A percentile compares a stretch with the other conserved stretches of the same genome.
These are phyloP conservation scores for Corniculantispora saksenae DNA, from an alignment of 2,329 filamentous ascomycete genomes.

Conservation along the genomic window DNA sequence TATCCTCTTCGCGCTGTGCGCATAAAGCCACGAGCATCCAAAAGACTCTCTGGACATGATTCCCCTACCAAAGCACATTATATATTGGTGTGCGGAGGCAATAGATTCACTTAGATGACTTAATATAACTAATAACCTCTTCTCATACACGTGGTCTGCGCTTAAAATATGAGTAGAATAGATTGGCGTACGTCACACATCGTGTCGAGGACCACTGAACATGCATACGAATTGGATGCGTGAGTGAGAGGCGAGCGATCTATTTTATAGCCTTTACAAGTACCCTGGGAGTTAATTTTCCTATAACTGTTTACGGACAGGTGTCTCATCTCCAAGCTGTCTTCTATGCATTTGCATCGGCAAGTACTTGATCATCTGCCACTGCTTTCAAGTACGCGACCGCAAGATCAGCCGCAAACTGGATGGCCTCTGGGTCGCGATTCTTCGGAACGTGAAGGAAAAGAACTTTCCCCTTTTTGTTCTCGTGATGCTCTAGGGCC, in stretches of 20 bases:
- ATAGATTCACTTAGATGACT: not conserved
- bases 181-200: no score
- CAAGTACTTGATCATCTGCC: not conserved
- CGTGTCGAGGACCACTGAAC: no score
- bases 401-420: not conserved
- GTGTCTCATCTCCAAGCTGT: not conserved
- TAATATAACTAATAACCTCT: not conserved
- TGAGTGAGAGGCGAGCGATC: no score
- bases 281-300: no score
- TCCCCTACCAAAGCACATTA: not conserved
- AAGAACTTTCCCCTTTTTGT: not conserved
- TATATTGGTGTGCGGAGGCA: not conserved
- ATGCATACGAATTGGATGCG: no score
- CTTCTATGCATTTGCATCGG: not conserved
- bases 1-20: not conserved
- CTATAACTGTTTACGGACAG: no score
- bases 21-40: not conserved
- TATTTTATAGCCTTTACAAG: no score
- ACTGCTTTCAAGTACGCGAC: not conserved
- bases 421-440: not conserved
- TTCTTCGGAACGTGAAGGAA: not conserved
- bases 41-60: not conserved
- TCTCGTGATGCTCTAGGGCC: not conserved
- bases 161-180: no score
- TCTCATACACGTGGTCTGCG: no score